These are phyloP conservation scores for Saccharum officinarum DNA, from an alignment of 176 grass and related monocot species.

Conservation along the genomic window DNA sequence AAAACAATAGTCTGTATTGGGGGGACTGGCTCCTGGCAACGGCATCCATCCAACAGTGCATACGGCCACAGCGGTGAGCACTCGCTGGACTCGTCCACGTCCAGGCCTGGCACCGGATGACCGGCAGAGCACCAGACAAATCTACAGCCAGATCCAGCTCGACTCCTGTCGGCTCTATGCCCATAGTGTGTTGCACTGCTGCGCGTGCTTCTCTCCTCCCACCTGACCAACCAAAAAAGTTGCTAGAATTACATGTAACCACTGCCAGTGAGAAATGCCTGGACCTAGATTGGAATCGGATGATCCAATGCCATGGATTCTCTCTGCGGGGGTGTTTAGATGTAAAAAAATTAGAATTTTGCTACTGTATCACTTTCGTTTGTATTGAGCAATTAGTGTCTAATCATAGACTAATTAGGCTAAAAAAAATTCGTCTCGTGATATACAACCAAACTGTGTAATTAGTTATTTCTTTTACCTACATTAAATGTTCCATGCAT, in stretches of 20 bases:
- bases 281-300: background rate
- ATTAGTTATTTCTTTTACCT: too few relatives aligned
- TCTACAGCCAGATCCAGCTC: constrained; percentile 76
- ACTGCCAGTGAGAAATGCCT: background rate
- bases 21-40: background rate
- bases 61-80: background rate
- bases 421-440: too few relatives aligned
- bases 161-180: constrained; percentile 8
- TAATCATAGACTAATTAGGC: too few relatives aligned
- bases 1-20: background rate
- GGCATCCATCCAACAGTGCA: background rate
- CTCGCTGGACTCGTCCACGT: constrained; percentile 3
- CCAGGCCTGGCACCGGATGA: background rate
- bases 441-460: too few relatives aligned
- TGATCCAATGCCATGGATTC: background rate
- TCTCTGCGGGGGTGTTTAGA: too few relatives aligned
- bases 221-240: background rate
- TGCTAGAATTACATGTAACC: too few relatives aligned
- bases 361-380: too few relatives aligned
- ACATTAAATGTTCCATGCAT: too few relatives aligned
- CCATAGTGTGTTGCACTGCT: background rate
- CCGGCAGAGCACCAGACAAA: constrained; percentile 49
- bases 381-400: too few relatives aligned
- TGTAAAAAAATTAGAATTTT: too few relatives aligned
- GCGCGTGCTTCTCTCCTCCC: background rate